Base-by-base conservation (phyloP, 306 rosid species). In the Cucurbita maxima region DNA sequence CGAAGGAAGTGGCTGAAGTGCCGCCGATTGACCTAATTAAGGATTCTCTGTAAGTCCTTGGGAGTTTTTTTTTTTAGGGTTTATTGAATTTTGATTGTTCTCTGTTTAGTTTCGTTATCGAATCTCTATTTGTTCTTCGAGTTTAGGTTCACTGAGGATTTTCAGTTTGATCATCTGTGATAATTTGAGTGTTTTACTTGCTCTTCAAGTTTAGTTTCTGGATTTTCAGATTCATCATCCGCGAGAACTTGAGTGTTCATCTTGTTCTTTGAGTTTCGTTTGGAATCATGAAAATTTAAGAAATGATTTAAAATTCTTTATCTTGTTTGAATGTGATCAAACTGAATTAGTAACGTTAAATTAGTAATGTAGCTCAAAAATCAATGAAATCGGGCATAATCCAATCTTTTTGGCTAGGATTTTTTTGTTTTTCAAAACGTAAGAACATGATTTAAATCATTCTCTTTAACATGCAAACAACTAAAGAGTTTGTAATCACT, bases 11-110 rank as follows among this genome's bases (percentile, higher is more conserved):
- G 43, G 16, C 8, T 71, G 76, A 74, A 41, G 76, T 78, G 48
- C 71, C 76, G 68, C 73, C 77, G 71, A 43, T 69, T 71, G 57
- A 55, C 11, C 75, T 75, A 77, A 74, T 58, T 22, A 73, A 62
- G 13, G 76, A 79, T 76, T 81, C 83, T 9, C 75, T 76, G 98
- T 88, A 82, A 83, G 87, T 58, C 59, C 43, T n/a, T 47, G 9
- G 75, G 8, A 50, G 12, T 30, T 16, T n/a, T 16, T 59, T n/a
- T n/a, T n/a, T 60, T 40, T 7, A 58, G 11, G 8, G 13, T 14
- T 8, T 44, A 67, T 66, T 37, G 22, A 9, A 8, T 9, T 58
- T 47, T 60, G 53, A 25, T 18, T 59, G 45, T 54, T 60, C 37
- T 15, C 69, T n/a, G 25, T 48, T 67, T 53, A 10, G 10, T 57